Evolutionary conservation across 129 eudicot genomes (phyloP).

Genomic region (Flaveria robusta): DNA sequence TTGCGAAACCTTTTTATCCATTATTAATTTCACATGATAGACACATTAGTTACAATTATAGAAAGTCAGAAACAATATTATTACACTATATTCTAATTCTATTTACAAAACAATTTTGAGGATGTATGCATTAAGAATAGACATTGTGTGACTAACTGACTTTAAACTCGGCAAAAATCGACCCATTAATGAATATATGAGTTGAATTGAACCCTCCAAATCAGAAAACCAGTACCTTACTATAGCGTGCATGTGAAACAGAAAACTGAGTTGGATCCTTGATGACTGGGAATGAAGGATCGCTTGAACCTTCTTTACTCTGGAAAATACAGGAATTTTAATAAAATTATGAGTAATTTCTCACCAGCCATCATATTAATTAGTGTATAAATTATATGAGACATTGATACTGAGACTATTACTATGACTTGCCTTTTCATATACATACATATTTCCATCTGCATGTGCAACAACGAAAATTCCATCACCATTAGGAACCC

Average conservation of each 20-base stretch:
- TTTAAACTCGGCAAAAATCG: not conserved
- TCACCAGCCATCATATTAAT: slow-evolving; percentile 25
- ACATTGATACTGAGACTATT: slow-evolving; percentile 11
- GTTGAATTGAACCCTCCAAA: not conserved
- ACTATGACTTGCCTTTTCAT: slow-evolving; percentile 80
- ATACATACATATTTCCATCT: slow-evolving; percentile 89
- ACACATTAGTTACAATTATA: not conserved
- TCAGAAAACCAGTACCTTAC: slow-evolving; percentile 60
- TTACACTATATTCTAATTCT: not conserved
- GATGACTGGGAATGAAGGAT: slow-evolving; percentile 73
- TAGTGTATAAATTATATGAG: slow-evolving; percentile 10
- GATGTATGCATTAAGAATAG: slow-evolving; percentile 1
- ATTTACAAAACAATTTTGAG: not conserved
- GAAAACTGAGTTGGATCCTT: slow-evolving; percentile 87
- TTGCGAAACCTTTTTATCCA: not conserved
- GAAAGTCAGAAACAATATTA: not conserved
- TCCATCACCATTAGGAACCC: slow-evolving; percentile 94
- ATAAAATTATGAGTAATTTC: slow-evolving; percentile 10
- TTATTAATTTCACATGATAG: not conserved
- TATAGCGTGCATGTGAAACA: slow-evolving; percentile 84
- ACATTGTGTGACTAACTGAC: not conserved
- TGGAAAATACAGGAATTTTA: slow-evolving; percentile 27
- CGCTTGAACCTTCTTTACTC: slow-evolving; percentile 84
- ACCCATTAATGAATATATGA: not conserved
- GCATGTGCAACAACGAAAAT: slow-evolving; percentile 82